These are phyloP conservation scores for Dissoconium aciculare DNA, from an alignment of 2,329 filamentous ascomycete species.

Conservation along the genomic window DNA sequence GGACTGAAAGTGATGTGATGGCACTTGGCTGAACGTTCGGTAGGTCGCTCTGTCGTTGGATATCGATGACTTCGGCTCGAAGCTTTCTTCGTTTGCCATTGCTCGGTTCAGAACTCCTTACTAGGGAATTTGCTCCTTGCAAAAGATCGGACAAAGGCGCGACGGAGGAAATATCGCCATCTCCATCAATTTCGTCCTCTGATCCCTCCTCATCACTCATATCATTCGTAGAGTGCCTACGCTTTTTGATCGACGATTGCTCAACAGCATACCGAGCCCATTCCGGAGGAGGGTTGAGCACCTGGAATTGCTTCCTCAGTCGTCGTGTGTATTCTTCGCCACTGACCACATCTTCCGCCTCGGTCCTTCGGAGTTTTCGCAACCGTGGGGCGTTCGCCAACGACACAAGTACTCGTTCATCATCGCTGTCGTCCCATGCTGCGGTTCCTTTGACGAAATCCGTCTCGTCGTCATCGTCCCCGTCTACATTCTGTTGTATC, in stretches of 20 bases:
- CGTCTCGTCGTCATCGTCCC: conserved; percentile 29
- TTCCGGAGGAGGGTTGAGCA: conserved; percentile 45
- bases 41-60: conserved; percentile 78
- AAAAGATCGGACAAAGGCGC: conserved; percentile 69
- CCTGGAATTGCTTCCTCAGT: conserved; percentile 55
- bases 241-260: conserved; percentile 32
- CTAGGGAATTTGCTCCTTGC: conserved; percentile 56
- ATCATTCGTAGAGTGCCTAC: conserved; percentile 27
- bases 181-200: conserved; percentile 41
- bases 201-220: conserved; percentile 23
- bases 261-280: conserved; percentile 40
- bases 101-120: conserved; percentile 33
- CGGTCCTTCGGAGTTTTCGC: conserved; percentile 66
- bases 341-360: conserved; percentile 71
- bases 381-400: conserved; percentile 60
- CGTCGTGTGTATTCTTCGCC: conserved; percentile 74
- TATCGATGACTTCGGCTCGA: conserved; percentile 74
- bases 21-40: conserved; percentile 60
- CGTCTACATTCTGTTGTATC: conserved; percentile 27
- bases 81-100: conserved; percentile 51
- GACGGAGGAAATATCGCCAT: conserved; percentile 39
- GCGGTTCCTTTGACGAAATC: conserved; percentile 32
- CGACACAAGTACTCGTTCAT: conserved; percentile 74
- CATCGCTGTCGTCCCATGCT: conserved; percentile 91
- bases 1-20: conserved; percentile 74